These are phyloP conservation scores for Ophiostoma himal-ulmi DNA, from an alignment of 2,329 filamentous ascomycete species.

Conservation along the genomic window DNA sequence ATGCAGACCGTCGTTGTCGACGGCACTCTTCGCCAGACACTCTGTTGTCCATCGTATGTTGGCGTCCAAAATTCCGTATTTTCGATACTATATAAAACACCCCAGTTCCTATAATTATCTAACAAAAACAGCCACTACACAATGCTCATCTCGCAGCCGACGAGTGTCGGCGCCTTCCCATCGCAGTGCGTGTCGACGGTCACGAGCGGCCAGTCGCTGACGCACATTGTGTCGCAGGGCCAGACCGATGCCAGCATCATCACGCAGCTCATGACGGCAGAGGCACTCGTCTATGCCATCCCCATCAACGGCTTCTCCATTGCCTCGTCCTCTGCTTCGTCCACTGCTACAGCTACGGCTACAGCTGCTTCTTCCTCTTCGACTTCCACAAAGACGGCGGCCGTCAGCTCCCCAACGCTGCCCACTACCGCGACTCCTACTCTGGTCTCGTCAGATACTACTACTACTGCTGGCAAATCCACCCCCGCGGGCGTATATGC, in stretches of 20 bases:
- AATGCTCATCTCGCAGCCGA: slow-evolving; percentile 18
- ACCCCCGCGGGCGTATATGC: background rate
- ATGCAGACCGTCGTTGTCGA: slow-evolving; percentile 19
- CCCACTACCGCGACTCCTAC: background rate
- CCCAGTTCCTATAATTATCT: background rate
- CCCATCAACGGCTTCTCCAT: slow-evolving; percentile 21
- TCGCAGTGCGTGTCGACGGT: slow-evolving; percentile 20
- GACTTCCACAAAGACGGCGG: background rate
- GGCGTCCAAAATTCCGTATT: background rate
- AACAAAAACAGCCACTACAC: slow-evolving; percentile 14
- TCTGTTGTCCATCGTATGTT: slow-evolving; percentile 19
- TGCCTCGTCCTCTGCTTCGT: background rate
- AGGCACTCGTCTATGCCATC: slow-evolving; percentile 19
- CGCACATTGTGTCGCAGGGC: background rate
- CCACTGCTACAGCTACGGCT: background rate
- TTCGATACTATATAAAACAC: background rate
- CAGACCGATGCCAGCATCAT: slow-evolving; percentile 6
- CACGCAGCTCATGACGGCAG: slow-evolving; percentile 6
- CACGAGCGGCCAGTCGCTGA: slow-evolving; percentile 17
- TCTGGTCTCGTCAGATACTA: background rate
- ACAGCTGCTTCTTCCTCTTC: background rate
- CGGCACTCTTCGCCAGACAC: slow-evolving; percentile 18
- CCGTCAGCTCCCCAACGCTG: background rate
- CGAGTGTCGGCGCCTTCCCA: slow-evolving; percentile 12
- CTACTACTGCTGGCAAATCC: background rate